phyloP scores from a whole-genome alignment of 169 alveolate species.

The Plasmodium vinckei region DNA sequence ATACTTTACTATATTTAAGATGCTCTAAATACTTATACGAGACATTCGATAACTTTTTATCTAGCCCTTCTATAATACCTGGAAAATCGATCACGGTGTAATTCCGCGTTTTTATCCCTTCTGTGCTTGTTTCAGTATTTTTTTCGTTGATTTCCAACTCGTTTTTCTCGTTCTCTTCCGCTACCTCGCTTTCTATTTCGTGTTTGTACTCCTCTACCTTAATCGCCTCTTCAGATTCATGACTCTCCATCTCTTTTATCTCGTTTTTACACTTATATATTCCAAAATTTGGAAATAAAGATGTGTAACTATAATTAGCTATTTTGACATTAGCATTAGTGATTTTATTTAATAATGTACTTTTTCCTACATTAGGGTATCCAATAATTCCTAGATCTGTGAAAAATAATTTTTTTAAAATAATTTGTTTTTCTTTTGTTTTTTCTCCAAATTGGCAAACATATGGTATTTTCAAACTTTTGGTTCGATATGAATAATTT shows the following conservation, averaged over 20 bases:
- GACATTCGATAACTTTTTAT: constrained; percentile 42
- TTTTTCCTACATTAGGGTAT: constrained; percentile 73
- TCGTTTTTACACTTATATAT: constrained; percentile 20
- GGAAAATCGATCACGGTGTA: constrained; percentile 74
- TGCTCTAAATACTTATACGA: constrained; percentile 68
- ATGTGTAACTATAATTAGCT: constrained; percentile 76
- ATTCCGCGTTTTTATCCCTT: not conserved
- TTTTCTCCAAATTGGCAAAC: constrained; percentile 77
- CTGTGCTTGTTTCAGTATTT: not conserved
- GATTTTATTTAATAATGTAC: constrained; percentile 57
- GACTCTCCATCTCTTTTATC: not conserved
- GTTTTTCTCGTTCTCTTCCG: not conserved
- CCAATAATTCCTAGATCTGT: constrained; percentile 74
- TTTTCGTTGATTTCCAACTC: not conserved
- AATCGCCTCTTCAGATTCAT: not conserved
- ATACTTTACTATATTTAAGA: constrained; percentile 53
- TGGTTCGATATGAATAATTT: constrained; percentile 85
- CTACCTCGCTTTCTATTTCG: not conserved
- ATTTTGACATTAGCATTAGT: constrained; percentile 65
- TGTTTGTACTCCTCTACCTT: not conserved
- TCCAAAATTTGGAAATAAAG: constrained; percentile 73
- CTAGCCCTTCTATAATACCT: constrained; percentile 57
- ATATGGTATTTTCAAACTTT: constrained; percentile 77
- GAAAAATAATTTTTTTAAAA: constrained; percentile 56
- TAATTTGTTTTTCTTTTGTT: constrained; percentile 70